Percentiles rank a stretch among this genome's conserved stretches.
These are phyloP conservation scores for Pyrenophora teres DNA, from an alignment of 2,329 filamentous ascomycete species.

Conservation along the genomic window DNA sequence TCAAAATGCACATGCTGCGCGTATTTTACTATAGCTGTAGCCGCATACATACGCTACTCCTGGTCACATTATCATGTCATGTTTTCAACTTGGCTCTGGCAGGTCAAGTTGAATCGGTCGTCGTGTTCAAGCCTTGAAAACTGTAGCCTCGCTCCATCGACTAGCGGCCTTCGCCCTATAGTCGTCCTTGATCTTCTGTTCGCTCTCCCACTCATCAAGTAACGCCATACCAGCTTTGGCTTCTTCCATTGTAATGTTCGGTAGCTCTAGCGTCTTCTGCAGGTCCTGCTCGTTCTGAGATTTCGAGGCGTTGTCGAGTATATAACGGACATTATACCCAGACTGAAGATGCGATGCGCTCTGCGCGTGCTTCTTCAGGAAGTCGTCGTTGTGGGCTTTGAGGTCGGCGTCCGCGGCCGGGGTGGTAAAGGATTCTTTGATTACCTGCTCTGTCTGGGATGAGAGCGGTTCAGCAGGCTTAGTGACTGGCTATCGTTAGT, in stretches of 20 bases:
- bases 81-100: too few species aligned
- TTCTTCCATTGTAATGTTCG: conserved; percentile 59
- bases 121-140: conserved; percentile 34
- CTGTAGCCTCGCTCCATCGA: conserved; percentile 48
- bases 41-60: conserved; percentile 5
- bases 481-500: conserved; percentile 30
- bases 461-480: conserved; percentile 58
- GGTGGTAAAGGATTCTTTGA: conserved; percentile 70
- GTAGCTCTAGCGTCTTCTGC: conserved; percentile 60
- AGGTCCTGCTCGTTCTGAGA: conserved; percentile 65
- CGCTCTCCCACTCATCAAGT: conserved; percentile 58
- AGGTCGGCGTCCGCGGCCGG: conserved; percentile 62
- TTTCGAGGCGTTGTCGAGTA: conserved; percentile 63
- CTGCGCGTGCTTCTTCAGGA: conserved; percentile 64
- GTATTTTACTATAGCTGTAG: conserved; percentile 4
- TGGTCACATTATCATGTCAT: not conserved
- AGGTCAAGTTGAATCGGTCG: too few species aligned
- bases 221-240: conserved; percentile 60
- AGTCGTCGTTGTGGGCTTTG: conserved; percentile 68
- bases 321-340: conserved; percentile 63
- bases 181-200: conserved; percentile 54
- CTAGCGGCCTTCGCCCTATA: conserved; percentile 51
- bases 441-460: conserved; percentile 68
- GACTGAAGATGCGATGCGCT: conserved; percentile 68
- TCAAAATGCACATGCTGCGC: conserved; percentile 10